Evolutionary conservation across 177 flowering plant genomes (phyloP), one percentile per base, ranked within the genome.

Genomic region (Vitis hybrid): DNA sequence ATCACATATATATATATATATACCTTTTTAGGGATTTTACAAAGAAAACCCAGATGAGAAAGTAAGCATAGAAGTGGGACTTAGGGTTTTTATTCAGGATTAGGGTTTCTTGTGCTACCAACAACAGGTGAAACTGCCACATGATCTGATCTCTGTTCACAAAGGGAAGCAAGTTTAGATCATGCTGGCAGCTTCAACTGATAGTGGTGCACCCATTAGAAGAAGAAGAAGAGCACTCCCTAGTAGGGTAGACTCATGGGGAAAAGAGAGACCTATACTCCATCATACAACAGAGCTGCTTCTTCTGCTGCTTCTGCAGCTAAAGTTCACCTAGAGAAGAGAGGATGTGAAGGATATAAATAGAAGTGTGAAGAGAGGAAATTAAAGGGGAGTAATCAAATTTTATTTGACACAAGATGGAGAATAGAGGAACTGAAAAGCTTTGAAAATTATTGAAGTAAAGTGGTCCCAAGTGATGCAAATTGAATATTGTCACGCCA

Each of bases 151-250:
- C 89, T 69, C 77, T 65, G 78, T 85, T 70, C 70, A 51, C 29
- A 22, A 56, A 13, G 20, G 15, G 68, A 71, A 79, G 64, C 15
- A 71, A 67, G 80, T 81, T 88, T 76, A 91, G 97, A 91, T 91
- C 97, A 91, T 83, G 97, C 97, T 91, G 97, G 97, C 97, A 91
- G 97, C 97, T 91, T 91, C 90, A 91, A 78, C 92, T 62, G 86
- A 60, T 75, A 79, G 65, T 70, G 77, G 70, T 70, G 80, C 86
- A 82, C 22, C 78, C 76, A 65, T 59, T 16, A 14, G 59, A 55
- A 19, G 12, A 29, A 14, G 64, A 61, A 52, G 45, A 39, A 39
- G 8, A 39, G 45, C 45, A 39, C 7, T 26, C 45, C 45, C 45
- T 39, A 39, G 45, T 26, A 26, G 0, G 29, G 29, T 26, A 26